Base-by-base conservation (phyloP, 2,329 filamentous ascomycete species). In the Colletotrichum trifolii region DNA sequence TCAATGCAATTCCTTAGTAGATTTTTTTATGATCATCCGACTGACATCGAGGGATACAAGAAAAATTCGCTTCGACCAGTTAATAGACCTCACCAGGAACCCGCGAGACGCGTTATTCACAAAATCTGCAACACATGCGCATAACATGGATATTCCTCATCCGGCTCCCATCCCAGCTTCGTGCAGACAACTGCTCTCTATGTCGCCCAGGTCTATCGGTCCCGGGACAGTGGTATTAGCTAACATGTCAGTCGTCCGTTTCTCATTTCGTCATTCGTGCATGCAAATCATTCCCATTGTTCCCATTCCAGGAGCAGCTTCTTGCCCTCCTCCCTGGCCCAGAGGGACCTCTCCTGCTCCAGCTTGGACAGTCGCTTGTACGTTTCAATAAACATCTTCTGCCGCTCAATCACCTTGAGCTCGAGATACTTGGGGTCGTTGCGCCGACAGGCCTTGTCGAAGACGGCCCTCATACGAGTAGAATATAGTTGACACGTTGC, bases 401-500 rank as follows among this genome's bases (percentile, higher is more conserved):
- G 82, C 69, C 89, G 81, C 69, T 91, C 87, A 50, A 84, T 78
- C 39, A 89, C 80, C 70, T 85, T 87, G 25, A 68, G 70, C 46
- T 83, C 80, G 43, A 97, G 76, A 68, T 89, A 89, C 33, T 82
- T 81, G 61, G 90, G 83, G 71, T 97, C 91, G 56, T 90, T 85
- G 40, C 84, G 83, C 60, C 85, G 80, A 48, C 92, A 89, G 0
- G 91, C 89, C 36, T 87, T 83, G 35, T 80, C 77, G 73, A 96
- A 97, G 1, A 92, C 83, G 0, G 85, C 83, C 45, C 93, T 85
- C 93, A 97, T 97, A 13, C 91, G 85, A 4, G 85, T 78, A 47
- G 91, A 94, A 74, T 96, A 97, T 3, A 97, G 83, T 75, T 95
- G 92, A 73, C 94, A 97, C 25, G 82, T 85, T 35, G 81, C 86